Conservation (phyloP, 2,329 filamentous ascomycete genomes). For the Fusarium dlaminii region DNA sequence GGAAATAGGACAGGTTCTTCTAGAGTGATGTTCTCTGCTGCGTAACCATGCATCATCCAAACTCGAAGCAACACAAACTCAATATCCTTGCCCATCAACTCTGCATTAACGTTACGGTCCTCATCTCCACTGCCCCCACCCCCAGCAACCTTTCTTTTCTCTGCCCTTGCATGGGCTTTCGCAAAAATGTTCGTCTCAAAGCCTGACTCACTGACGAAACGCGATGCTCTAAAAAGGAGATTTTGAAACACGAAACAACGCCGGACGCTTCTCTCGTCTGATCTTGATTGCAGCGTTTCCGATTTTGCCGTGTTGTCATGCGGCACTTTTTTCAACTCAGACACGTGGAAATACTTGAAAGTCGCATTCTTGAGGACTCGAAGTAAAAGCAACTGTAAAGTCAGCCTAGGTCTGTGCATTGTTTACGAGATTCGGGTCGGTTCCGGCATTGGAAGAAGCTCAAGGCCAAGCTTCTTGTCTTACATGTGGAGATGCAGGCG, state of each 20-base stretch:
- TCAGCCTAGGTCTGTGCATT: not conserved
- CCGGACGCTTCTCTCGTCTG: conserved; percentile 6
- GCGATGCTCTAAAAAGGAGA: conserved; percentile 9
- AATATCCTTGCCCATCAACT: conserved; percentile 16
- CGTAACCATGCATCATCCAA: conserved; percentile 5
- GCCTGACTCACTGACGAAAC: conserved; percentile 15
- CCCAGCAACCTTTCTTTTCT: conserved; percentile 11
- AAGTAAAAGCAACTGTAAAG: not conserved
- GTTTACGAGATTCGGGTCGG: not conserved
- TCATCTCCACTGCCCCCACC: conserved; percentile 1
- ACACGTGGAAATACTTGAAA: conserved; percentile 13
- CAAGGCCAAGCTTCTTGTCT: conserved; percentile 21
- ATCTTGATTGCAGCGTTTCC: conserved; percentile 7
- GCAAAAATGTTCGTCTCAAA: not conserved
- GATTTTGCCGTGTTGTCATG: not conserved
- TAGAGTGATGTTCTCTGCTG: not conserved
- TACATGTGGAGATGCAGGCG: conserved; percentile 11
- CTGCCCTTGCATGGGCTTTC: conserved; percentile 18
- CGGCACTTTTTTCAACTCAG: not conserved
- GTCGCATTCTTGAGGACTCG: not conserved
- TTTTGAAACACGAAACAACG: conserved; percentile 36
- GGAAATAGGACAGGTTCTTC: not conserved
- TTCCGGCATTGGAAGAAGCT: conserved; percentile 12
- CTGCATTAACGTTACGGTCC: conserved; percentile 23
- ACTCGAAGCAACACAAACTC: not conserved